Conservation (phyloP, 1,284 basidiomycete species). For the Tremellales sp. region DNA sequence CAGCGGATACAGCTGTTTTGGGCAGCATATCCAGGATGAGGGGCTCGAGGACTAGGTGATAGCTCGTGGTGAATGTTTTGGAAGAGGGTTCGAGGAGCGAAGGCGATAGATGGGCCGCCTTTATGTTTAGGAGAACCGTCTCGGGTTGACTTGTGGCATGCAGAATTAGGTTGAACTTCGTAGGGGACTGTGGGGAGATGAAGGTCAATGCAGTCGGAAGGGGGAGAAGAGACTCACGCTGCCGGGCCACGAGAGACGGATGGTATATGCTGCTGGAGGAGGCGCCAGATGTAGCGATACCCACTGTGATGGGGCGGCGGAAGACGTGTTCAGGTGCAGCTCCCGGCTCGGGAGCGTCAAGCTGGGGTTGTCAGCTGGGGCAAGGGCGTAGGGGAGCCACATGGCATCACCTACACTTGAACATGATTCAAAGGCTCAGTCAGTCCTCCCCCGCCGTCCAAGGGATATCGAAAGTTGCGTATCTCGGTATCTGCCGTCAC, state of each 20-base stretch:
- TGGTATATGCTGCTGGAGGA: conserved; percentile 25
- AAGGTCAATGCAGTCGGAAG: not conserved
- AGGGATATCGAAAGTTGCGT: conserved; percentile 32
- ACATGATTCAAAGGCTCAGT: not conserved
- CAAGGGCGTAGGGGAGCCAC: not conserved
- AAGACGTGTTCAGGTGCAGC: conserved; percentile 12
- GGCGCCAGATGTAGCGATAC: conserved; percentile 18
- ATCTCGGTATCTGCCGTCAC: conserved; percentile 40
- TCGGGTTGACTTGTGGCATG: too few species aligned
- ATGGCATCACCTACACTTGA: not conserved
- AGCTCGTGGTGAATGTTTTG: conserved; percentile 15
- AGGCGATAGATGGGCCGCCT: not conserved
- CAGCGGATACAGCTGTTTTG: conserved; percentile 22
- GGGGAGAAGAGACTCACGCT: conserved; percentile 19
- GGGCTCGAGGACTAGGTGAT: conserved; percentile 35
- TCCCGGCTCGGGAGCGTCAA: conserved; percentile 2
- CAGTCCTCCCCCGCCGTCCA: not conserved
- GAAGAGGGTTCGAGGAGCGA: not conserved
- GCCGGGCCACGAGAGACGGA: conserved; percentile 39
- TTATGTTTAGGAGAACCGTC: conserved; percentile 13
- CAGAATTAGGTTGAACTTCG: conserved; percentile 13
- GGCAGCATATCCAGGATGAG: conserved; percentile 34
- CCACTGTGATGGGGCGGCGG: conserved; percentile 10
- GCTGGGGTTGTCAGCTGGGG: not conserved
- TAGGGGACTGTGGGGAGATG: conserved; percentile 16